Base-by-base conservation (phyloP, 1,284 basidiomycete genomes). In the Peniophora sp. region DNA sequence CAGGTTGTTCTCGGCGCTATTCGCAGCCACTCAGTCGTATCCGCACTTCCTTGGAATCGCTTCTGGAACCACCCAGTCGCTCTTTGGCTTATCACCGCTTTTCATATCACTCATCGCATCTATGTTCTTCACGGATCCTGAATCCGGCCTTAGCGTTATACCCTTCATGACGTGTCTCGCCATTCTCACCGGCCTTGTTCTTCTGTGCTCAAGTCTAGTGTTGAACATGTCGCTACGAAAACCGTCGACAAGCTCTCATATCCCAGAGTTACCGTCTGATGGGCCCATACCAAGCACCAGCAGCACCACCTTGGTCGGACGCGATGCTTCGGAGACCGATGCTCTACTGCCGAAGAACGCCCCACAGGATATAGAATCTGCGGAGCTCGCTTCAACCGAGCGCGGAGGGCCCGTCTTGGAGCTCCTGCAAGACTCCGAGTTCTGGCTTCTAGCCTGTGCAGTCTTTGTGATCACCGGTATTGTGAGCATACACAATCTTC, bases 81-180 rank as follows among this genome's bases (percentile, higher is more conserved):
- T 89, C 24, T 89, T 88, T 58, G 85, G 87, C 19, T 73, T 89
- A 47, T 90, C 88, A 0, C 88, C 87, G 0, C 67, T 89, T 20
- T 78, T 86, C 56, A 71, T 89, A 6, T 83, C 86, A n/a, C 55
- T 76, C 23, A 55, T 89, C 41, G 85, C 83, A 3, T 77, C 81
- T 2, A 65, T 55, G 11, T 80, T 73, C 60, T 88, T 87, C 64
- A 79, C 75, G 5, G 63, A 71, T 43, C 57, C 67, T 2, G 64
- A 65, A 24, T 69, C 69, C 20, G 77, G 72, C 16, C 63, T 90
- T 3, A 65, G 85, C 49, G 71, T 85, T n/a, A 67, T 74, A 1
- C 60, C 58, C 19, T 89, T 79, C 61, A 68, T 83, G 39, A 65
- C 61, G 17, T 85, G 82, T 60, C 65, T 89, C 50, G 77, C 83